Percentiles rank a stretch among this genome's conserved stretches.
Evolutionary conservation across 169 alveolate species (phyloP).

Genomic region (Plasmodium vivax): DNA sequence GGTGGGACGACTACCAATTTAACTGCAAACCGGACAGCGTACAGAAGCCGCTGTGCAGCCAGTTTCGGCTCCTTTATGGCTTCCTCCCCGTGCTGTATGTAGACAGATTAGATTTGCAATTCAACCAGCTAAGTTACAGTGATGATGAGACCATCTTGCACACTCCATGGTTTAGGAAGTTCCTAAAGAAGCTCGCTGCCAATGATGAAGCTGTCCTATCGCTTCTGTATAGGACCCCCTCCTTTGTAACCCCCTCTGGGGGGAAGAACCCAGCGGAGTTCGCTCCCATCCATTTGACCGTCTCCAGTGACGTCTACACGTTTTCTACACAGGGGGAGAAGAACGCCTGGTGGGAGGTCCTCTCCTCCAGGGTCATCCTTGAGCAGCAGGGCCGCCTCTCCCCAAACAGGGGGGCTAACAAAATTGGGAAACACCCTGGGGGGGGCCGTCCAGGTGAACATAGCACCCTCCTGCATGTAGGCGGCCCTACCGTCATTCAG

Average conservation of each 20-base stretch:
- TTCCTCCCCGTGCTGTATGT: slow-evolving; percentile 50
- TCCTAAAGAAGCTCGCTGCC: background rate
- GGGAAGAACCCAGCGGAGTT: background rate
- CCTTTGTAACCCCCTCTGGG: background rate
- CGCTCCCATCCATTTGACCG: background rate
- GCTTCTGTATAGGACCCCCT: slow-evolving; percentile 34
- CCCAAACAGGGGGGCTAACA: background rate
- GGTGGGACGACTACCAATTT: slow-evolving; percentile 32
- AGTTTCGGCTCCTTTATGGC: slow-evolving; percentile 5
- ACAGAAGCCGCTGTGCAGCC: slow-evolving; percentile 10
- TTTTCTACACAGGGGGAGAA: background rate
- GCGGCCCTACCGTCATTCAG: background rate
- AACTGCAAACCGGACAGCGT: slow-evolving; percentile 59
- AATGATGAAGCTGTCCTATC: slow-evolving; percentile 27
- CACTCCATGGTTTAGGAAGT: slow-evolving; percentile 25
- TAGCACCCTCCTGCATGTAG: background rate
- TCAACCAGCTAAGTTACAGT: background rate
- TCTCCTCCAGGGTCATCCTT: slow-evolving; percentile 11
- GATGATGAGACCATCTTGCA: slow-evolving; percentile 15
- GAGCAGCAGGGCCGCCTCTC: background rate
- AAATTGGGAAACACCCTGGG: background rate
- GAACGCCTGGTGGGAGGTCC: slow-evolving; percentile 30
- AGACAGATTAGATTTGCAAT: slow-evolving; percentile 72
- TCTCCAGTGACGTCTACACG: slow-evolving; percentile 10
- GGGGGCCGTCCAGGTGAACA: background rate